Evolutionary conservation across 495 filamentous ascomycete species (phyloP), one percentile per base, ranked within the genome.

Genomic region (Penicillium chermesinum): DNA sequence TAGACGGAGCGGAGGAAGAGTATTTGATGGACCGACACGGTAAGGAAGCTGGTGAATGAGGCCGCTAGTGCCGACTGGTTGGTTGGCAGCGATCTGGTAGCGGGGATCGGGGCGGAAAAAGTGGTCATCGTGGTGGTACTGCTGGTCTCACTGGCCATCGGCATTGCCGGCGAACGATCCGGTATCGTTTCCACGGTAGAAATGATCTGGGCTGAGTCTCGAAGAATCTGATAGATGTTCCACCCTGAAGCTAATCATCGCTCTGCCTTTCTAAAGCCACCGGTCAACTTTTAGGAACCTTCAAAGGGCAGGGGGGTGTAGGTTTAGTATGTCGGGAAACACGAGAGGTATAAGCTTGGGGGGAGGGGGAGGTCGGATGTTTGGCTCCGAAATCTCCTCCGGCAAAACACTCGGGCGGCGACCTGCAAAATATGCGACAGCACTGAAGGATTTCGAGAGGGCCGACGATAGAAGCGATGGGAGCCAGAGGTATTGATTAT

Each of bases 11-110:
- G 86, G 52, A 91, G 81, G 71, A 88, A 94, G 52, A 98, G 82
- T 61, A 97, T 88, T 57, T 91, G 93, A 73, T 98, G 93, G 61
- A 91, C 87, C 53, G 87, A 84, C 35, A 93, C 83, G 46, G 81
- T 88, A 38, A 98, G 84, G 72, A 97, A 96, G 63, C 81, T 74
- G 54, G 71, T 75, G 57, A 75, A 75, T 30, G 71, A 72, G 41
- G 71, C 70, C 45, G 71, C 69, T 58, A 75, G 59, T 41, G 70
- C 69, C 55, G 70, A 67, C 55, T 73, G 69, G 30, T 71, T 72
- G 54, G 64, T 70, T 44, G 70, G 71, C 55, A 71, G 54, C 57
- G 65, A 62, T 59, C 58, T 65, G 54, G 71, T 63, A 57, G 67
- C 66, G 53, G 67, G 65, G 57, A 72, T 58, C 47, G 71, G 69